A percentile compares a stretch with the other conserved stretches of the same genome.
Evolutionary conservation across 768 basidiomycete species (phyloP).

Genomic region (Harrya chromipes): DNA sequence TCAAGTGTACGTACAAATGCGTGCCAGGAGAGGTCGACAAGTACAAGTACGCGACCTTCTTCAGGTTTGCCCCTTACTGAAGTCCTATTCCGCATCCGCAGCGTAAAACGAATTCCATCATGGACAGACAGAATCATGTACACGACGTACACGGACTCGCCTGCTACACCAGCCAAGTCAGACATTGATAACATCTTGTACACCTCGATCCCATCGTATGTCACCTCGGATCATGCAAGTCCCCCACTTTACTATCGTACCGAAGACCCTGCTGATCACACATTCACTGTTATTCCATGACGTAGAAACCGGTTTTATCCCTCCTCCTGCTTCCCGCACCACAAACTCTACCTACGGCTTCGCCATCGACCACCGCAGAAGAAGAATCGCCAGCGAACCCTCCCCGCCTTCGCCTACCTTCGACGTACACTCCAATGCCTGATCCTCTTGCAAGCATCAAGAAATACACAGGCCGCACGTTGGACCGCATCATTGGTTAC

Average conservation of each 20-base stretch:
- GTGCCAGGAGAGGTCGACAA: conserved; percentile 75
- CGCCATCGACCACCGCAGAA: conserved; percentile 15
- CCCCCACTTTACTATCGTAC: neutral
- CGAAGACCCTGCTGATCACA: neutral
- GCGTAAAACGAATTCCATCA: conserved; percentile 71
- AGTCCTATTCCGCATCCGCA: conserved; percentile 23
- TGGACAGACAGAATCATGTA: conserved; percentile 96
- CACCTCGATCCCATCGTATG: conserved; percentile 78
- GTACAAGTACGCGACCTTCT: conserved; percentile 55
- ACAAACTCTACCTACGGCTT: conserved; percentile 18
- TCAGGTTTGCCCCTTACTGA: neutral
- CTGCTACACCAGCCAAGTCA: conserved; percentile 47
- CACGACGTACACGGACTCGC: conserved; percentile 67
- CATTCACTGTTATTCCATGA: neutral
- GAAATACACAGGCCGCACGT: conserved; percentile 56
- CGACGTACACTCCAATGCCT: conserved; percentile 46
- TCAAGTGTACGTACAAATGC: conserved; percentile 93
- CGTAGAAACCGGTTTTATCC: conserved; percentile 82
- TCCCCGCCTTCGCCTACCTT: conserved; percentile 51
- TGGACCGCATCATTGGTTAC: conserved; percentile 76
- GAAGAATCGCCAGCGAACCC: conserved; percentile 23
- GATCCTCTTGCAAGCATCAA: conserved; percentile 56
- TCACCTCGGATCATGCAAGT: conserved; percentile 86
- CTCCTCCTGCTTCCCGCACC: conserved; percentile 61
- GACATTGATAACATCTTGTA: conserved; percentile 67